Evolutionary conservation across 1,139 yeast genomes (phyloP), one percentile per base, ranked within the genome.

Genomic region (Magnusiomyces suaveolens): DNA sequence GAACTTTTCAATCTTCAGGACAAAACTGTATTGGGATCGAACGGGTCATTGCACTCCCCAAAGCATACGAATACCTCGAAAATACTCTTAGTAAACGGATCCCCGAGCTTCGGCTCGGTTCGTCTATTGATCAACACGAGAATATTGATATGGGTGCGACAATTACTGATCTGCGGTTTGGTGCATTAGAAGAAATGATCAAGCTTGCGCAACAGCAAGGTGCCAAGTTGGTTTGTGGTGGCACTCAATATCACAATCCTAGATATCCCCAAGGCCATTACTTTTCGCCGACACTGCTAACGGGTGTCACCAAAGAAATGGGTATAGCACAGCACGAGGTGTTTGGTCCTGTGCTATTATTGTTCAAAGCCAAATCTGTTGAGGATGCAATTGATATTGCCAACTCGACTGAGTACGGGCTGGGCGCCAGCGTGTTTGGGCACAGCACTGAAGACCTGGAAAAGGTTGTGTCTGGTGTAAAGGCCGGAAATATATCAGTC

Each of bases 1-100:
- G 97, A 32, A 84, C 96, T 0, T 92, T 89, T 73, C 98, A 92
- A 71, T 86, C 96, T 56, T 87, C 96, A 0, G 98, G 98, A 10
- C 98, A 92, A 69, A 92, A 92, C 67, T 92, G 98, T 72, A 92
- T 92, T 66, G 97, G 98, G 47, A 86, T 92, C 55, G 98, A 92
- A 70, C 77, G 98, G 59, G 95, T 92, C 2, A 84, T 92, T 59
- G 88, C 89, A 49, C 74, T 83, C 54, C 85, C 83, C 2, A 73
- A 75, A 50, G 79, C 81, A 39, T 90, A 92, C 69, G 83, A 81
- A 33, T 65, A 71, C 48, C 71, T 92, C 47, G 82, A 83, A 1
- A 71, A 74, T 0, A 77, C 81, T 14, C 72, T 92, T 49, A 64
- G 77, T 1, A 70, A 74, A 43, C 76, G 94, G 57, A 80, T 92